These are phyloP conservation scores for Phytopythium cucurbitacearum DNA, from an alignment of 352 stramenopile species.

Conservation along the genomic window DNA sequence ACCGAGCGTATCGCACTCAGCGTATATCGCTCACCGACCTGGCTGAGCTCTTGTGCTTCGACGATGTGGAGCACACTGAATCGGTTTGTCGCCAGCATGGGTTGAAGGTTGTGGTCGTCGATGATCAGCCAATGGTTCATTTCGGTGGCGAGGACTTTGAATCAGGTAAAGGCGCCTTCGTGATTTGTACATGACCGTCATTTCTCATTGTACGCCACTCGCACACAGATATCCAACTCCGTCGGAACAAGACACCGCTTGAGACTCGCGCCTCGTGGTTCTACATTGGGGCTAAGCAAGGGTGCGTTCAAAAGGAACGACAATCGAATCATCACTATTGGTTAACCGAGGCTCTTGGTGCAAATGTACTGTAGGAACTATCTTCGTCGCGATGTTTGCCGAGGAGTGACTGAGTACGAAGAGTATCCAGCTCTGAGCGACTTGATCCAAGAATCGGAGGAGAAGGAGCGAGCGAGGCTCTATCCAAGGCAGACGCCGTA, in stretches of 20 bases:
- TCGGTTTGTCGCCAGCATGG: constrained; percentile 65
- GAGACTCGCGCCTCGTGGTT: constrained; percentile 50
- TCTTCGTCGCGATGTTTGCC: constrained; percentile 65
- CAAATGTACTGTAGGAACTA: constrained; percentile 35
- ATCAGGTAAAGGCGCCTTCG: constrained; percentile 34
- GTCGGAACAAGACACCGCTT: constrained; percentile 62
- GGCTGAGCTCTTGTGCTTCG: constrained; percentile 73
- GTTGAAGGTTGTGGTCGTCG: constrained; percentile 45
- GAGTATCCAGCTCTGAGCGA: constrained; percentile 75
- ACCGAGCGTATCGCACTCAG: constrained; percentile 67
- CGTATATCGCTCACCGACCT: constrained; percentile 61
- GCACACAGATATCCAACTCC: constrained; percentile 52
- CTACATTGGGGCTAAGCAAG: constrained; percentile 80
- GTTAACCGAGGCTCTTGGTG: not conserved
- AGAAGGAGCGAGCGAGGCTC: constrained; percentile 44
- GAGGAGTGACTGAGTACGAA: constrained; percentile 81
- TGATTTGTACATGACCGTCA: not conserved
- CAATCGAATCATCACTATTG: not conserved
- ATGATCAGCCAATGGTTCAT: constrained; percentile 49
- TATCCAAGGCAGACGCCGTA: constrained; percentile 55
- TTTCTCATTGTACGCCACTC: not conserved
- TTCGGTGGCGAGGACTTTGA: constrained; percentile 72
- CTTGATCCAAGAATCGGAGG: constrained; percentile 61
- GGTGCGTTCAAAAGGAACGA: constrained; percentile 26
- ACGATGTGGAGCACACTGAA: constrained; percentile 69